Evolutionary conservation across 768 basidiomycete genomes (phyloP).

Genomic region (Lyophyllum decastes): DNA sequence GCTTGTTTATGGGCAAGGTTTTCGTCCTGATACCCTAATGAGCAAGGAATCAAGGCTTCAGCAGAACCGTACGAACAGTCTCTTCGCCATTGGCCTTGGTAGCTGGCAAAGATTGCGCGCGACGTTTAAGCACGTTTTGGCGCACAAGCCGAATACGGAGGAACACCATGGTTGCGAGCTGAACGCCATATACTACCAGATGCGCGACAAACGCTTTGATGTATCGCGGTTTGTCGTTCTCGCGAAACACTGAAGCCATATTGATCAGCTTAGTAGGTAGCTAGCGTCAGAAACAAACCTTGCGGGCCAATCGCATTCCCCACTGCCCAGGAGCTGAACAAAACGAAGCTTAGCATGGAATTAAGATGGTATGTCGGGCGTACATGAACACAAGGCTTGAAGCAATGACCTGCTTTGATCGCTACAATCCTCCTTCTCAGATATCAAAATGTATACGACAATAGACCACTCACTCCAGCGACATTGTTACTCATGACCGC

Average conservation of each 20-base stretch:
- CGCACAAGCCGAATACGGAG: constrained; percentile 43
- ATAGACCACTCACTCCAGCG: constrained; percentile 34
- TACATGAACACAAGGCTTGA: constrained; percentile 50
- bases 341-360: not conserved
- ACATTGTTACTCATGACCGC: constrained; percentile 48
- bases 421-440: constrained; percentile 17
- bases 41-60: constrained; percentile 6
- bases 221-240: constrained; percentile 47
- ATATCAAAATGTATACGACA: not conserved
- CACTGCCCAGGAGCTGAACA: constrained; percentile 45
- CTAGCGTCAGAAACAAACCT: constrained; percentile 22
- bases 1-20: constrained; percentile 39
- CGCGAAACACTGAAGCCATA: constrained; percentile 40
- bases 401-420: constrained; percentile 51
- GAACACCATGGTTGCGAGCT: constrained; percentile 36
- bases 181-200: constrained; percentile 47
- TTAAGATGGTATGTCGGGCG: constrained; percentile 5
- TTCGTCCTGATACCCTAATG: constrained; percentile 24
- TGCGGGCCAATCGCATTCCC: constrained; percentile 52
- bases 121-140: constrained; percentile 40
- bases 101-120: constrained; percentile 32
- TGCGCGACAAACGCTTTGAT: constrained; percentile 47
- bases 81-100: constrained; percentile 31
- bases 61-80: constrained; percentile 17
- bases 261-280: not conserved